A percentile compares a stretch with the other conserved stretches of the same genome.
These are phyloP conservation scores for Perkinsus marinus DNA, from an alignment of 169 alveolate species.

Conservation along the genomic window DNA sequence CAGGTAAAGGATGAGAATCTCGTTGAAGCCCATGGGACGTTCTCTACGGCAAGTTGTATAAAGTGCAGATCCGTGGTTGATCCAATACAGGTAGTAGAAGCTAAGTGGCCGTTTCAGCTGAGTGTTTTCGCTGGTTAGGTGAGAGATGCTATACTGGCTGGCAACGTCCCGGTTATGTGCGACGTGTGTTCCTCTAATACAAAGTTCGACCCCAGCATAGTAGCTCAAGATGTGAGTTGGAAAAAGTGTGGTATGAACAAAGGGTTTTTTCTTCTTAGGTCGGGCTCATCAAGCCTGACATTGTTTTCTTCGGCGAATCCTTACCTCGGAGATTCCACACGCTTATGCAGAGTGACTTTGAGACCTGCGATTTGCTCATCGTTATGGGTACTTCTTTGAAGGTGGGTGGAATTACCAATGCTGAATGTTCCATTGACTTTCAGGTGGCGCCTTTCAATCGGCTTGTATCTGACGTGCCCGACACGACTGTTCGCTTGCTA, in stretches of 20 bases:
- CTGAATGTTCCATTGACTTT: conserved; percentile 30
- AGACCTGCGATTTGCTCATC: conserved; percentile 40
- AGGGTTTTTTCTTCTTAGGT: not conserved
- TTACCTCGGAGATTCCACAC: conserved; percentile 45
- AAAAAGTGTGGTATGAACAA: not conserved
- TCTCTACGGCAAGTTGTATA: conserved; percentile 45
- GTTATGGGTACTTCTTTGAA: conserved; percentile 61
- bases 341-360: conserved; percentile 10
- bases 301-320: conserved; percentile 63
- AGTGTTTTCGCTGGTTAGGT: not conserved
- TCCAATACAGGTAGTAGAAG: conserved; percentile 16
- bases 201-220: conserved; percentile 32
- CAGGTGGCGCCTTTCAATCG: not conserved
- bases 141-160: not conserved
- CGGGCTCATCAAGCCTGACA: conserved; percentile 55
- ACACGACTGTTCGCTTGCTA: not conserved
- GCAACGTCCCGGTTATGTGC: not conserved
- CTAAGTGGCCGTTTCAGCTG: not conserved
- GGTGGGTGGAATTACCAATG: conserved; percentile 24
- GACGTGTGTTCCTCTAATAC: not conserved
- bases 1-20: conserved; percentile 24
- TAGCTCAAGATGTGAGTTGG: conserved; percentile 43
- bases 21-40: conserved; percentile 58
- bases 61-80: conserved; percentile 30
- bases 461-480: not conserved